Evolutionary conservation across 768 basidiomycete genomes (phyloP), one percentile per base, ranked within the genome.

Genomic region (Podaxis sp.): DNA sequence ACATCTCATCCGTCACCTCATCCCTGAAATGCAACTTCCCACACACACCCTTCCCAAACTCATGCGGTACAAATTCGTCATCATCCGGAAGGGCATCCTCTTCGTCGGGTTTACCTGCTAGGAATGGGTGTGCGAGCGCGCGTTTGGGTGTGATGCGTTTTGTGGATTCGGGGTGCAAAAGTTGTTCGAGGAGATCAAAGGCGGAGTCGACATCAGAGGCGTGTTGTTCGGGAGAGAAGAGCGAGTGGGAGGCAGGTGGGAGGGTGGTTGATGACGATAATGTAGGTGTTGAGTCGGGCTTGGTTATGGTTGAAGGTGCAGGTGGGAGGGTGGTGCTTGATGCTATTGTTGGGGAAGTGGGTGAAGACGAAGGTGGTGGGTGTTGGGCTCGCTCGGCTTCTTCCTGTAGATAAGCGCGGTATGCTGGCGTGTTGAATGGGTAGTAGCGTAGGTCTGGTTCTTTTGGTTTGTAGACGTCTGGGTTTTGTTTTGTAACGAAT

Each of bases 71-170:
- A 66, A 82, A 82, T 61, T 83, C 85, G 62, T 91, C 89, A 58
- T 92, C 89, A 36, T 80, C 82, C 30, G 61, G 57, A 30, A 65
- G 64, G 19, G 77, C 80, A 24, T 68, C 67, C 42, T 71, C 67
- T 65, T 73, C 63, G 28, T 51, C 63, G 28, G 63, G 59, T 61
- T 71, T 70, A 52, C 83, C 85, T 33, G 68, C 67, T 40, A 98
- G 79, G 75, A 97, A 98, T 0, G 85, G 82, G 69, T 98, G 95
- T 63, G 83, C 83, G 52, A 99, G 80, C 17, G 90, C 93, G 6
- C 84, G 79, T 17, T 82, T 80, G 2, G 96, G 93, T 3, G 92
- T 94, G 60, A 88, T 82, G 22, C 96, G 85, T 58, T 84, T 86
- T 22, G 86, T 88, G 6, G 88, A 86, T 70, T 95, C 93, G 1